phyloP scores from a whole-genome alignment of 2,329 filamentous ascomycete genomes.

The Diplodia scrobiculata region DNA sequence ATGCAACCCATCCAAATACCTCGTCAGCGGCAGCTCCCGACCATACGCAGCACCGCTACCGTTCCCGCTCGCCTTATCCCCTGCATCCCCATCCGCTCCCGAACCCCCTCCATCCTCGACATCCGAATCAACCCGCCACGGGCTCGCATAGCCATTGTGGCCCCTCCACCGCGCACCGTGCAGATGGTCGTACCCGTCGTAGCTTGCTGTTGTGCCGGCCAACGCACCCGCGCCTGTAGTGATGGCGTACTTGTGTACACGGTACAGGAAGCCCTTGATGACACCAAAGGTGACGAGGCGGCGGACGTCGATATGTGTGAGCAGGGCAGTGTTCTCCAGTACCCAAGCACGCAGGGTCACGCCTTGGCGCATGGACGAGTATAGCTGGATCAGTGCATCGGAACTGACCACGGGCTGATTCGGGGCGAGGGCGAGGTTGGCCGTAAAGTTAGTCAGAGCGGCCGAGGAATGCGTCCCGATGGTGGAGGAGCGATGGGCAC shows the following conservation, averaged over 20 bases:
- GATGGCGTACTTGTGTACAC: constrained; percentile 88
- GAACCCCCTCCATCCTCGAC: constrained; percentile 15
- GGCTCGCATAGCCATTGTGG: constrained; percentile 13
- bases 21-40: constrained; percentile 55
- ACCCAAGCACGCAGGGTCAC: constrained; percentile 88
- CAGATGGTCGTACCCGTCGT: constrained; percentile 27
- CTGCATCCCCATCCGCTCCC: constrained; percentile 29
- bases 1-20: constrained; percentile 73
- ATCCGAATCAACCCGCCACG: constrained; percentile 23
- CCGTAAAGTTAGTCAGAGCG: background rate
- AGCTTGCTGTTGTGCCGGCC: constrained; percentile 53
- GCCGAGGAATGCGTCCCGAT: constrained; percentile 19
- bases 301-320: constrained; percentile 80
- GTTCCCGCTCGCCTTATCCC: constrained; percentile 32
- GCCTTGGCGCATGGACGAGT: constrained; percentile 80
- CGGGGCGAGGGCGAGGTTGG: constrained; percentile 27
- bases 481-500: constrained; percentile 25
- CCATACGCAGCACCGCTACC: constrained; percentile 1
- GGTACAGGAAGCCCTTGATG: constrained; percentile 91
- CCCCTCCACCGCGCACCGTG: constrained; percentile 37
- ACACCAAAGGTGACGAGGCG: constrained; percentile 93
- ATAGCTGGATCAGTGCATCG: constrained; percentile 70
- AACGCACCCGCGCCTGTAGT: constrained; percentile 24
- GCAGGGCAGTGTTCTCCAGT: constrained; percentile 68
- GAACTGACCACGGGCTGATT: constrained; percentile 33